A percentile compares a stretch with the other conserved stretches of the same genome.
These are phyloP conservation scores for Monosporascus sp. DNA, from an alignment of 2,329 filamentous ascomycete species.

Conservation along the genomic window DNA sequence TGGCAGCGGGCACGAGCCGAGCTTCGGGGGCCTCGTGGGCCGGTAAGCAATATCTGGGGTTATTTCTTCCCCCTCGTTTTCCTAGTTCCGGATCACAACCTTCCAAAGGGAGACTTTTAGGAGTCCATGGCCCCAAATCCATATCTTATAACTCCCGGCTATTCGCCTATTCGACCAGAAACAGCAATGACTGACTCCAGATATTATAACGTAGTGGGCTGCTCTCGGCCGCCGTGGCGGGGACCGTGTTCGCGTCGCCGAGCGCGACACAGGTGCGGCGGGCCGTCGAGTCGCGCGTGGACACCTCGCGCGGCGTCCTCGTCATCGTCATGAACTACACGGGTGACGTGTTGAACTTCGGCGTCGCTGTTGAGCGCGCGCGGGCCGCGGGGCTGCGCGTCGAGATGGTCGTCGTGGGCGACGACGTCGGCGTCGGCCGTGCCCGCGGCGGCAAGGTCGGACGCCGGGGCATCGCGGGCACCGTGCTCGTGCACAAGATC, in stretches of 20 bases:
- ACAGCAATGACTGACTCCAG: too few species aligned
- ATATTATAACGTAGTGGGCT: constrained; percentile 45
- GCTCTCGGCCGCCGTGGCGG: constrained; percentile 76
- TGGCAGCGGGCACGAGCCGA: constrained; percentile 85
- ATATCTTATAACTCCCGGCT: too few species aligned
- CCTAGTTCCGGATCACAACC: too few species aligned
- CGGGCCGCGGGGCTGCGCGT: constrained; percentile 70
- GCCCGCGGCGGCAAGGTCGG: constrained; percentile 86
- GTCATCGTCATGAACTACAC: constrained; percentile 98
- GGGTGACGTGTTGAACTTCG: constrained; percentile 85
- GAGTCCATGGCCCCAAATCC: too few species aligned
- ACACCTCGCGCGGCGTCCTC: constrained; percentile 67
- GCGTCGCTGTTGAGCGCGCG: constrained; percentile 89
- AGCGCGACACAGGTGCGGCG: constrained; percentile 76
- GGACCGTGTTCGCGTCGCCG: constrained; percentile 81
- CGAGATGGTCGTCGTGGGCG: constrained; percentile 87
- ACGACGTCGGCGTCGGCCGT: constrained; percentile 86
- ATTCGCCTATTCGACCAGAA: too few species aligned
- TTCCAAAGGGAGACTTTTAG: too few species aligned
- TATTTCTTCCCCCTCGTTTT: too few species aligned
- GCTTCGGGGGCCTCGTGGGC: constrained; percentile 81
- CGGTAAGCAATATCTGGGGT: constrained; percentile 21
- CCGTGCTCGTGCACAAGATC: constrained; percentile 88
- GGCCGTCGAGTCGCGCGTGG: constrained; percentile 69
- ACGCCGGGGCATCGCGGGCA: constrained; percentile 83